Evolutionary conservation across 768 basidiomycete genomes (phyloP), one percentile per base, ranked within the genome.

Genomic region (Naganishia antarctica): DNA sequence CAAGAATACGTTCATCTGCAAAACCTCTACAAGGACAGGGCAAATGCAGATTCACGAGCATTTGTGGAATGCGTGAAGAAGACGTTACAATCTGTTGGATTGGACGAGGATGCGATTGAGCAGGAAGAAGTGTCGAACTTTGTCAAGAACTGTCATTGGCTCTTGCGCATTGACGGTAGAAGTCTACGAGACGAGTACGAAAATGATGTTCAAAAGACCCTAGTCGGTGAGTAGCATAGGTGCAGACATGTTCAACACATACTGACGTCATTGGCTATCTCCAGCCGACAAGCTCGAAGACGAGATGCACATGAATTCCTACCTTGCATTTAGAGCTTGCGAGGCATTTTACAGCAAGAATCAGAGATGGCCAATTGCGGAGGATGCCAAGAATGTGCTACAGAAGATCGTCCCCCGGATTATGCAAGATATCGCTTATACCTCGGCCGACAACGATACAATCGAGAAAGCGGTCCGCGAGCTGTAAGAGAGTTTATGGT

Each of bases 1-100:
- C 73, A 80, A 23, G 82, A 83, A 61, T 98, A 97, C 74, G 86
- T 96, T 50, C 82, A 84, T 18, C 82, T 99, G 13, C 93, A 97
- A 74, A 85, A 82, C 44, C 74, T 98, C 64, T 99, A 93, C 80
- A 90, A 89, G 71, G 73, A 81, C 6, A 84, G 86, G 59, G 87
- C 91, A 2, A 68, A 70, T 45, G 65, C 62, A 1, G 80, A 80
- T 63, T 64, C 78, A 13, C 60, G 64, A 0, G 51, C 64, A 18
- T 73, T 78, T 66, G 61, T 64, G 26, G 15, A 16, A 0, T 60
- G 74, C 29, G 61, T 80, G 0, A 50, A 23, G 2, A 62, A 67
- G 6, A 67, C 74, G 5, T 60, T 79, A n/a, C 51, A 12, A 0
- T 32, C 50, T 5, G 67, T 74, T 5, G 77, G 73, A 1, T 47